A percentile compares a stretch with the other conserved stretches of the same genome.
Evolutionary conservation across 2,329 filamentous ascomycete genomes (phyloP).

Genomic region (Dactylellina leptospora): DNA sequence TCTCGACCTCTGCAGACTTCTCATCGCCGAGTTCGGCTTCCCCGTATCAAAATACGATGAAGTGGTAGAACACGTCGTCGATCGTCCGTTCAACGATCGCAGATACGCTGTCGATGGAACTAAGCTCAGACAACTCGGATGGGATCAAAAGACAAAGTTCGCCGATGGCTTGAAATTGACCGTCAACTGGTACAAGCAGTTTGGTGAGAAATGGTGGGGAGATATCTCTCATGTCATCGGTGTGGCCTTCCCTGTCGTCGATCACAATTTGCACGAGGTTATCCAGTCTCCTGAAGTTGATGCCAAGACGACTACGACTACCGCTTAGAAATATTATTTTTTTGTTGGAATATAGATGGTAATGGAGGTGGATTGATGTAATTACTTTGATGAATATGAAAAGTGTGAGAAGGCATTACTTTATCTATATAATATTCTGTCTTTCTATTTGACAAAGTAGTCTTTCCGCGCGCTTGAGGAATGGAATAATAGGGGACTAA

Average conservation of each 20-base stretch:
- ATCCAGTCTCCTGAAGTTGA: conserved; percentile 2
- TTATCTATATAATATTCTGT: no score
- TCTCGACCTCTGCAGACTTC: conserved; percentile 71
- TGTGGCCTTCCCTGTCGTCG: conserved; percentile 72
- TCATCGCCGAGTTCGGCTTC: conserved; percentile 72
- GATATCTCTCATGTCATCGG: conserved; percentile 72
- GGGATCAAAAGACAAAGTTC: conserved; percentile 74
- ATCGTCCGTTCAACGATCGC: conserved; percentile 80
- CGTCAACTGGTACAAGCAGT: conserved; percentile 74
- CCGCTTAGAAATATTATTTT: background rate
- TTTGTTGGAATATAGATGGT: background rate
- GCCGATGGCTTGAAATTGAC: conserved; percentile 71
- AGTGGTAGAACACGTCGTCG: conserved; percentile 78
- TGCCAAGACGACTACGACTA: background rate
- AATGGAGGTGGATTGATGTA: background rate
- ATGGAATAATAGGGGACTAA: no score
- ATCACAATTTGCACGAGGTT: conserved; percentile 60
- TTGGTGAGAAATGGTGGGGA: conserved; percentile 76
- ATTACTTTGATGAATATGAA: background rate
- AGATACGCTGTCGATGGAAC: conserved; percentile 76
- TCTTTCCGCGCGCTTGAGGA: no score
- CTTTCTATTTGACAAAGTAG: no score
- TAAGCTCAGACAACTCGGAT: conserved; percentile 73
- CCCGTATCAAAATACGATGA: conserved; percentile 65
- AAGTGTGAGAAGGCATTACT: no score